phyloP scores from a whole-genome alignment of 192 early-diverging fungal genomes.

The Entophlyctis helioformis region DNA sequence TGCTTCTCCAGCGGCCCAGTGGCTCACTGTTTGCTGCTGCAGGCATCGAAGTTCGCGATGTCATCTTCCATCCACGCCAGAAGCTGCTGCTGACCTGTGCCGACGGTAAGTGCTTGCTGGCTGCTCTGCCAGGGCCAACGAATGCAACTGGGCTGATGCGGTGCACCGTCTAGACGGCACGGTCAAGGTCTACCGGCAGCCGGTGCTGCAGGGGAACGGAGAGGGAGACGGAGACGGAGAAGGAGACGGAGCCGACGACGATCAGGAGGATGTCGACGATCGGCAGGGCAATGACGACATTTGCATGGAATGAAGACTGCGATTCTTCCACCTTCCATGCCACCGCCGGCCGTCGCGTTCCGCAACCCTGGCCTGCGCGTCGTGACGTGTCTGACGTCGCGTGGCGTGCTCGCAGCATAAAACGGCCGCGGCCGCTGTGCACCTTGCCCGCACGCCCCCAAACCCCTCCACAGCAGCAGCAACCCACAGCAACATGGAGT shows the following conservation, averaged over 20 bases:
- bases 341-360: too few species aligned
- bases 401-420: too few species aligned
- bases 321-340: too few species aligned
- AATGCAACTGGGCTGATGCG: background rate
- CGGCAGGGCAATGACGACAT: background rate
- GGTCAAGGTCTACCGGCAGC: constrained; percentile 16
- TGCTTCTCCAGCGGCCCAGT: background rate
- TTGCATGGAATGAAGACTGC: too few species aligned
- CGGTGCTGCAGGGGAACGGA: background rate
- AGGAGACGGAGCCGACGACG: background rate
- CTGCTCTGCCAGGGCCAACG: background rate
- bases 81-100: constrained; percentile 72
- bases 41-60: constrained; percentile 86
- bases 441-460: too few species aligned
- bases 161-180: constrained; percentile 8
- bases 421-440: too few species aligned
- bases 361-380: too few species aligned
- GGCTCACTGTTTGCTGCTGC: background rate
- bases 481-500: too few species aligned
- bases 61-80: constrained; percentile 73
- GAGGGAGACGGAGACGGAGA: background rate
- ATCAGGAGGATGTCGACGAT: background rate
- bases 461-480: too few species aligned
- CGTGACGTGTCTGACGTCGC: too few species aligned
- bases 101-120: constrained; percentile 40